Evolutionary conservation across 2,329 filamentous ascomycete species (phyloP).

Genomic region (Fusarium nygamai): DNA sequence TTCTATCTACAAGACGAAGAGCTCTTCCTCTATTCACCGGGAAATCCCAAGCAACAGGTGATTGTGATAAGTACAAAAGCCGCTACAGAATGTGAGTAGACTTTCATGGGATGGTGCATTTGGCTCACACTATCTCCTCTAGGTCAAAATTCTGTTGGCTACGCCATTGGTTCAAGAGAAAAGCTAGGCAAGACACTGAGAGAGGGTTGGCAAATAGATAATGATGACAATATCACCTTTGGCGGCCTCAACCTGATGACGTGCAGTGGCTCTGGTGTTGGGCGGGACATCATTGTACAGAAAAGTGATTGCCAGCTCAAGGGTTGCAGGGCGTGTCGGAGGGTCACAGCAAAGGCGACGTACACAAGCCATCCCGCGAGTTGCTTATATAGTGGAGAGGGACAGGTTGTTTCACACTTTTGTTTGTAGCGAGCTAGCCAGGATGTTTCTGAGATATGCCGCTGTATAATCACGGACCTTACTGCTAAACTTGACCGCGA

Average conservation of each 20-base stretch:
- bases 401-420: neutral
- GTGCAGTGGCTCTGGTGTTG: neutral
- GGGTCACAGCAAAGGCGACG: neutral
- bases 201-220: neutral
- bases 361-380: neutral
- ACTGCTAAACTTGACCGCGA: too few species aligned
- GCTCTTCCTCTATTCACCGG: conserved; percentile 4
- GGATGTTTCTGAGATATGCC: neutral
- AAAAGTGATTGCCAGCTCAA: neutral
- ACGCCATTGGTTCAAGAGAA: neutral
- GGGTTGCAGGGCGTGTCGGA: neutral
- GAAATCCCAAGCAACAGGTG: neutral
- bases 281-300: neutral
- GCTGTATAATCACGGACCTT: neutral
- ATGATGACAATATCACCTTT: neutral
- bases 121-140: neutral
- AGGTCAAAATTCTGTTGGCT: neutral
- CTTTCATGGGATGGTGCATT: neutral
- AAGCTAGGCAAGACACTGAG: too few species aligned
- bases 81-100: neutral
- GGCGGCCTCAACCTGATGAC: neutral
- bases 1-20: neutral
- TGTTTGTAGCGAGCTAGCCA: neutral
- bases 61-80: neutral
- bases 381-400: neutral